phyloP scores from a whole-genome alignment of 768 basidiomycete species.

The Auricularia heimuer region DNA sequence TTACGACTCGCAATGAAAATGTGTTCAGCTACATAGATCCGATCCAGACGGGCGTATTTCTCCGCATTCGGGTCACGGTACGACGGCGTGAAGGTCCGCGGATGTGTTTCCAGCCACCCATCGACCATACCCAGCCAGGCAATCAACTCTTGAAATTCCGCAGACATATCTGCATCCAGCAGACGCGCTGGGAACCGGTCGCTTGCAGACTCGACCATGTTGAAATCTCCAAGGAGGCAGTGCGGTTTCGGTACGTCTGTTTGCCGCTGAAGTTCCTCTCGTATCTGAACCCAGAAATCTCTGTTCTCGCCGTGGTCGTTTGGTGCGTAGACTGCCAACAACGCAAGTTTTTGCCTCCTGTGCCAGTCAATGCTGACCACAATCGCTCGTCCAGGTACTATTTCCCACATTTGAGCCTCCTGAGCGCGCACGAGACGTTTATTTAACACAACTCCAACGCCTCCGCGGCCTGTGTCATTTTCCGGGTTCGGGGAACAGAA shows the following conservation, averaged over 20 bases:
- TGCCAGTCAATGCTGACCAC: background rate
- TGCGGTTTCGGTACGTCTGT: slow-evolving; percentile 4
- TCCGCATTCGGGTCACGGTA: no score
- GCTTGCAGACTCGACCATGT: background rate
- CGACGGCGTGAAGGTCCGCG: no score
- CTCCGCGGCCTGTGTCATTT: background rate
- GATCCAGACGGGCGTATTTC: no score
- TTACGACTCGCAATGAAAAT: no score
- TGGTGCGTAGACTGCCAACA: background rate
- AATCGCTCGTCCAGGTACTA: background rate
- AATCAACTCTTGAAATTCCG: no score
- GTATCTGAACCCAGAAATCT: background rate
- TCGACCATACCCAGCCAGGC: no score
- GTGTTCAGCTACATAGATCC: no score
- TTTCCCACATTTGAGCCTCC: background rate
- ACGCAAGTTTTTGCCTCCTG: background rate
- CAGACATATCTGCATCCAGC: background rate
- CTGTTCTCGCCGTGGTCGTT: background rate
- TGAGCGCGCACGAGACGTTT: background rate
- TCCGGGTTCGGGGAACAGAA: background rate
- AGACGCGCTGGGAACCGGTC: background rate
- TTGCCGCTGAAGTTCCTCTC: background rate
- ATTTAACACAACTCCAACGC: background rate
- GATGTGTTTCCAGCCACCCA: no score
- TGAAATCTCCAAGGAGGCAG: slow-evolving; percentile 7